These are phyloP conservation scores for Saccharomyces mikatae DNA, from an alignment of 805 yeast genomes.

Conservation along the genomic window DNA sequence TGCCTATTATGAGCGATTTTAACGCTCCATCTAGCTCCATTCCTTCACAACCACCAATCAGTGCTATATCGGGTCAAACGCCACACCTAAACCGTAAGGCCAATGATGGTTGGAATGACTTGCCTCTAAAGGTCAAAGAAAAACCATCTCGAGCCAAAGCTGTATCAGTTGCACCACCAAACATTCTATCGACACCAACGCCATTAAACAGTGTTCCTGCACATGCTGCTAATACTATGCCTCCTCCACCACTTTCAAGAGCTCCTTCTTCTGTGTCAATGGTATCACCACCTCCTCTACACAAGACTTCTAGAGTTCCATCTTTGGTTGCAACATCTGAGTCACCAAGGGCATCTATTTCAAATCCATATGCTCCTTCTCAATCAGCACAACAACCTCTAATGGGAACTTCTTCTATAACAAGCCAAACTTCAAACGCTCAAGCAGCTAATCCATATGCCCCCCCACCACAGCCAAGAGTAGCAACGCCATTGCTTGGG, in stretches of 20 bases:
- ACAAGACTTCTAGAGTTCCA: conserved; percentile 1
- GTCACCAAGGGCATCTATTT: conserved; percentile 1
- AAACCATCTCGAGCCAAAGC: conserved; percentile 29
- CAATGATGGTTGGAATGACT: conserved; percentile 33
- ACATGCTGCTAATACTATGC: conserved; percentile 6
- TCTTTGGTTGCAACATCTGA: conserved; percentile 2
- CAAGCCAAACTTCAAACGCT: neutral
- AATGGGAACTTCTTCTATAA: neutral
- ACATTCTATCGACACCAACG: conserved; percentile 7
- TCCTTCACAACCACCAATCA: conserved; percentile 33
- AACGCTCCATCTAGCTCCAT: conserved; percentile 22
- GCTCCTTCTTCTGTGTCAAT: conserved; percentile 16
- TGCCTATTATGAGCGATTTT: conserved; percentile 5
- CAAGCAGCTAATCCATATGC: conserved; percentile 33
- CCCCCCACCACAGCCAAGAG: conserved; percentile 27
- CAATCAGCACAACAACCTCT: neutral
- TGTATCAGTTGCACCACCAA: conserved; percentile 31
- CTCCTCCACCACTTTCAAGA: conserved; percentile 28
- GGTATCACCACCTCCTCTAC: conserved; percentile 15
- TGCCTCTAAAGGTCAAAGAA: conserved; percentile 27
- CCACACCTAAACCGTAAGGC: conserved; percentile 31
- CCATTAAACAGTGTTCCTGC: conserved; percentile 4
- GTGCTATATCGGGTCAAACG: conserved; percentile 28
- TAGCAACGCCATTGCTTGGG: conserved; percentile 3
- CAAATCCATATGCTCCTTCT: conserved; percentile 16